Conservation (phyloP, 768 basidiomycete species). For the Serendipita sp. region DNA sequence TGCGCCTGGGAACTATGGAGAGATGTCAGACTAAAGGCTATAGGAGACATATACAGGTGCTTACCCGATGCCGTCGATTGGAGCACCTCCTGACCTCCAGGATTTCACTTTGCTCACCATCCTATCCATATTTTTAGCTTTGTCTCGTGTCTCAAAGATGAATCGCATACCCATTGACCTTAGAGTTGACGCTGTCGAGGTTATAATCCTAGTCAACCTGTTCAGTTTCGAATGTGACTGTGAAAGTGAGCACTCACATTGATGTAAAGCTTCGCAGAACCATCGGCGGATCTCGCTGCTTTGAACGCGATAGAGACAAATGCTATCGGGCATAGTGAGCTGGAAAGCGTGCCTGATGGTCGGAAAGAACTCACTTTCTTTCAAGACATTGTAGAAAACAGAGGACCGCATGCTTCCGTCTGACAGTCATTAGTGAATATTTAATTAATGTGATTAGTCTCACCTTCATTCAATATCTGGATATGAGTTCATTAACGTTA, state of each 20-base stretch:
- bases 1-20: not conserved
- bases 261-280: not conserved
- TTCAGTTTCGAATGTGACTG: not conserved
- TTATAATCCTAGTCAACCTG: not conserved
- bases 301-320: constrained; percentile 2
- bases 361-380: not conserved
- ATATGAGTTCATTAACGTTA: not conserved
- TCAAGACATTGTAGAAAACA: not conserved
- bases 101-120: not conserved
- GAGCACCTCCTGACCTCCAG: not conserved
- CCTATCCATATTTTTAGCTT: not conserved
- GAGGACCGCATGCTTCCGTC: not conserved
- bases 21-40: not conserved
- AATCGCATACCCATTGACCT: no score
- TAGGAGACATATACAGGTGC: not conserved
- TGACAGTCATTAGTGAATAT: not conserved
- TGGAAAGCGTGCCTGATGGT: not conserved
- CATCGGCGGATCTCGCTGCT: not conserved
- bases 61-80: constrained; percentile 1
- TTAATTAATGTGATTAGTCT: not conserved
- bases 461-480: not conserved
- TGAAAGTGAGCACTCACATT: not conserved
- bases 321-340: not conserved
- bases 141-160: no score
- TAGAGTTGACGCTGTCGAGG: not conserved